These are phyloP conservation scores for Aquilaria sinensis DNA, from an alignment of 345 rosid species.

Conservation along the genomic window DNA sequence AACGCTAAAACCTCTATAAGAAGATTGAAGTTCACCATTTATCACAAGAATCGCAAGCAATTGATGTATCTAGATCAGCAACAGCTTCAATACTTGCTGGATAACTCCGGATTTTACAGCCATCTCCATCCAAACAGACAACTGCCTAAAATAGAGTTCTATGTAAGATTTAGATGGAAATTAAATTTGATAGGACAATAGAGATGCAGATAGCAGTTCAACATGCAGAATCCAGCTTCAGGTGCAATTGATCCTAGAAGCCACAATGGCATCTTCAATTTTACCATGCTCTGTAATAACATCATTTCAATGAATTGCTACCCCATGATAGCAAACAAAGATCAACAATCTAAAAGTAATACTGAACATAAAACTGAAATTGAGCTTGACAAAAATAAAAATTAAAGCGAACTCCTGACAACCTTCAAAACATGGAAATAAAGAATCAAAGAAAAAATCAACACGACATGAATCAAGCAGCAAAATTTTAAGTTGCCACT, in stretches of 20 bases:
- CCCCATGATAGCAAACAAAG: no score
- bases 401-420: no score
- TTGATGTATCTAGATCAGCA: constrained; percentile 81
- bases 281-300: constrained; percentile 5
- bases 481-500: no score
- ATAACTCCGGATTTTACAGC: constrained; percentile 72
- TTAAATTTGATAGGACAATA: not conserved
- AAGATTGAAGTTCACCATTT: constrained; percentile 49
- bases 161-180: constrained; percentile 24
- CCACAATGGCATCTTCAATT: constrained; percentile 8
- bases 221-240: no score
- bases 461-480: no score
- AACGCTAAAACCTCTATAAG: not conserved
- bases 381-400: no score
- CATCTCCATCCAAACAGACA: constrained; percentile 95
- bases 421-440: no score
- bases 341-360: no score
- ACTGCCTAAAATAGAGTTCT: constrained; percentile 76
- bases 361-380: no score
- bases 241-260: no score
- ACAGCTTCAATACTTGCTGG: constrained; percentile 44
- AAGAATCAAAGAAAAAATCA: no score
- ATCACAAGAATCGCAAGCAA: constrained; percentile 99
- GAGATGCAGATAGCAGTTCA: not conserved
- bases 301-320: not conserved